Base-by-base conservation (phyloP, 371 early-diverging fungal species). In the Conidiobolus incongruus region DNA sequence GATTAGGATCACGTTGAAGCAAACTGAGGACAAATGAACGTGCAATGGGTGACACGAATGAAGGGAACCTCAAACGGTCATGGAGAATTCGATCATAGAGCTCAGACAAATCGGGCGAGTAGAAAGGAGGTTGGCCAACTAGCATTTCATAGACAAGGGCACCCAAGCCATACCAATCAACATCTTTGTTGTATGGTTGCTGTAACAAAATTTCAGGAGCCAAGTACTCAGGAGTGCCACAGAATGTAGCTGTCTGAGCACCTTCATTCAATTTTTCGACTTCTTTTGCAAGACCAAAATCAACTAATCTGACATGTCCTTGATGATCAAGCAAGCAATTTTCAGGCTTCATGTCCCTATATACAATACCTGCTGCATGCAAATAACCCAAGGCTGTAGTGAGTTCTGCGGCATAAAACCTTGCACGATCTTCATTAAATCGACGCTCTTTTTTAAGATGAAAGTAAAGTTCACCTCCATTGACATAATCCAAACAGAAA, bases 111-210 rank as follows among this genome's bases (percentile, higher is more conserved):
- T 70, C 64, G 13, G 56, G 53, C 22, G 60, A 59, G 22, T 66
- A 71, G 60, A 73, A 78, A 1, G 78, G 78, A 3, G 78, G 70
- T 3, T 60, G 48, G 11, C 78, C 78, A 12, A 61, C 58, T 16
- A 72, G 51, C 58, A 83, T 65, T 55, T 83, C 81, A 50, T 76
- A 83, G 16, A 82, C 45, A 26, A 81, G 50, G 22, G 79, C 70
- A n/a, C 81, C 87, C 20, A 81, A 55, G 1, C 76, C 66, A 77
- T 81, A 86, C 73, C 82, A 77, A 57, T 86, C 87, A 2, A 74
- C 73, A 0, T 59, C 50, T 37, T 63, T 65, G 19, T 61, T 65
- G 52, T 82, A 81, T 29, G 72, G 65, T 24, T 59, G 51, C 17
- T 58, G 56, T 37, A 53, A 56, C 23, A 85, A 63, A 24, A 81